Evolutionary conservation across 176 grass and related monocot species (phyloP).

Genomic region (Rhynchospora tenuis): DNA sequence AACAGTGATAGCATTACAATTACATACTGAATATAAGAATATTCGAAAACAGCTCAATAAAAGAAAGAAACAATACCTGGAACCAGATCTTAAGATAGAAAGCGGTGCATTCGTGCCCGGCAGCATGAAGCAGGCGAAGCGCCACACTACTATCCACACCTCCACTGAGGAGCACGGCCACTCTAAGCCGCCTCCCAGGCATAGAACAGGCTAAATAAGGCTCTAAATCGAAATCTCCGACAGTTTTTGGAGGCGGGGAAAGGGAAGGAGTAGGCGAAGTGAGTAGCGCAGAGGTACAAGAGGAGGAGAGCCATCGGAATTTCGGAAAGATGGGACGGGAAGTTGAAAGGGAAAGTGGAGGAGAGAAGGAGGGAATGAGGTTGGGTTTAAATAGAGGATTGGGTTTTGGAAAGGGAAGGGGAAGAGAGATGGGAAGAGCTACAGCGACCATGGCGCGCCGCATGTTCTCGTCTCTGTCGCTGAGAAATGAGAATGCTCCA

Average conservation of each 20-base stretch:
- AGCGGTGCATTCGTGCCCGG: slow-evolving; percentile 71
- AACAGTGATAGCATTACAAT: neutral
- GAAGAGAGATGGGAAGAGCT: slow-evolving; percentile 11
- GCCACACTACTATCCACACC: slow-evolving; percentile 95
- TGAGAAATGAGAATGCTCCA: neutral
- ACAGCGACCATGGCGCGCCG: slow-evolving; percentile 27
- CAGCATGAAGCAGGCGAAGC: slow-evolving; percentile 83
- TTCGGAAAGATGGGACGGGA: neutral
- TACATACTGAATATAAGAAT: neutral
- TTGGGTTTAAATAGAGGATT: slow-evolving; percentile 8
- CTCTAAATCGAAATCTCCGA: neutral
- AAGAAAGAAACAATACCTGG: slow-evolving; percentile 34
- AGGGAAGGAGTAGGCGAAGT: neutral
- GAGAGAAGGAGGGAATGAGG: neutral
- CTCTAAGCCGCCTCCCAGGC: slow-evolving; percentile 29
- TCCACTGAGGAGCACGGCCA: slow-evolving; percentile 84
- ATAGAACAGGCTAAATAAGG: slow-evolving; percentile 46
- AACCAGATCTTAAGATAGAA: slow-evolving; percentile 99
- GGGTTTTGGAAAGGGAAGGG: slow-evolving; percentile 26
- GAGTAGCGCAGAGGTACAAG: neutral
- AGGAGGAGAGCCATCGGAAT: neutral
- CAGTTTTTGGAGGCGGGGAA: neutral
- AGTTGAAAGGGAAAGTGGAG: neutral
- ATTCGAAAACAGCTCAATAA: neutral
- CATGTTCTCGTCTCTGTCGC: neutral